Base-by-base conservation (phyloP, 352 stramenopile species). In the Phytopythium aichiense region DNA sequence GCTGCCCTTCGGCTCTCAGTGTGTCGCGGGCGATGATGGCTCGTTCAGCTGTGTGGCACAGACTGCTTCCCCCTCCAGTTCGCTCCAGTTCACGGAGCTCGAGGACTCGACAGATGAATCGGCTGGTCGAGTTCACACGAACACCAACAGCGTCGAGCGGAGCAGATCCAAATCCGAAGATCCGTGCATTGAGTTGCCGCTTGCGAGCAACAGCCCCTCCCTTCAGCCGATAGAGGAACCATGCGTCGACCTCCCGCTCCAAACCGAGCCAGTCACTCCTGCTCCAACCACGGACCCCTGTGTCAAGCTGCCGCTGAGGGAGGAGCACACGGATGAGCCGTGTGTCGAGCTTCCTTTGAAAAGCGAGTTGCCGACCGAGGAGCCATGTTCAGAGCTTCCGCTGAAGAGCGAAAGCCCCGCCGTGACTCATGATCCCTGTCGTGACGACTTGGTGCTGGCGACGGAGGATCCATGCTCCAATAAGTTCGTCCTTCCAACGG, bases 241-340 rank as follows among this genome's bases (percentile, higher is more conserved):
- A 33, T 43, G 30, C 22, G 9, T 45, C 22, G 28, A 57, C 4
- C 31, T 30, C 4, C 35, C 51, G 20, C 28, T 30, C 0, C 20
- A 56, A 25, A 56, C 50, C 16, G 50, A 56, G 20, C 22, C 16
- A 42, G 30, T 33, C 1, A 45, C 51, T 8, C 31, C 31, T 30
- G 31, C 31, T 5, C 31, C 51, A 6, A 57, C 31, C 8, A n/a
- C 5, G 7, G 51, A 57, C 8, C 31, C 51, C 20, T 57, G 51
- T 8, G 15, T 40, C 51, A 31, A 57, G 20, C 8, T 57, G 20
- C 51, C 31, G 35, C n/a, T 57, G 51, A 57, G 20, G 18, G 31
- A 31, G 18, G 51, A 57, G 51, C 30, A 15, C 4, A 57, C 50
- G 30, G 50, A 56, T 7, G 50, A 56, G 30, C 50, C 50, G 18